These are phyloP conservation scores for Parvularia atlantis DNA, from an alignment of 78 protist genomes.

Conservation along the genomic window DNA sequence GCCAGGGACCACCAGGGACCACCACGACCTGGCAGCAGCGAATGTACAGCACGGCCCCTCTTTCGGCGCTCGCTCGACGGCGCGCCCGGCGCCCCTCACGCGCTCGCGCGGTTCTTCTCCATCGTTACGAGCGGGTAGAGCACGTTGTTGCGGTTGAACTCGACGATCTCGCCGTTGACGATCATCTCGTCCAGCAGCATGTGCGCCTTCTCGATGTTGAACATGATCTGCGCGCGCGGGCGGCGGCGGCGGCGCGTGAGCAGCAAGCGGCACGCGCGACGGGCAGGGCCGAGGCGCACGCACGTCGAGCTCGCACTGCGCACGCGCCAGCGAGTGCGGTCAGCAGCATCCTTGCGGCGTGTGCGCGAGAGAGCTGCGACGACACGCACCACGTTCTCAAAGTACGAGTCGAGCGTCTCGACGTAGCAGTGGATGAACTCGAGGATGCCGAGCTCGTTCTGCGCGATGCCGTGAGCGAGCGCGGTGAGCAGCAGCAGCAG, in stretches of 20 bases:
- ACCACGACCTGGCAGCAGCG: no score
- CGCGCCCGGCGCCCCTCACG: no score
- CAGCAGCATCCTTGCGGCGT: no score
- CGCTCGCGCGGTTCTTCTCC: no score
- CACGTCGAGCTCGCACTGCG: slow-evolving; percentile 48
- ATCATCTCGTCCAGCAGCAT: slow-evolving; percentile 91
- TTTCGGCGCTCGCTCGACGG: no score
- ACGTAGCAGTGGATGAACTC: slow-evolving; percentile 88
- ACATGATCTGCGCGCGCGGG: slow-evolving; percentile 62
- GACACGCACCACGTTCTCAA: slow-evolving; percentile 55
- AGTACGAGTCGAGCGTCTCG: slow-evolving; percentile 82
- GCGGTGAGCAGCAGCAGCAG: neutral
- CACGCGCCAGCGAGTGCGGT: neutral
- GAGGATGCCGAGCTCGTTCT: slow-evolving; percentile 83
- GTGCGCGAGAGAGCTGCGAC: no score
- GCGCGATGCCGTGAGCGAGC: no score
- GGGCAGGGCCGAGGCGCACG: neutral
- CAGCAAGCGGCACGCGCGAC: neutral
- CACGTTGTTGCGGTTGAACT: no score
- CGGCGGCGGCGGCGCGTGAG: no score
- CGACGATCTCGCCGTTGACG: slow-evolving; percentile 75
- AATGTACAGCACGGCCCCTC: no score
- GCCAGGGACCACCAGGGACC: no score
- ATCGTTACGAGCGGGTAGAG: no score
- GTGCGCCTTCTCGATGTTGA: slow-evolving; percentile 90